Conservation (phyloP, 2,329 filamentous ascomycete species). For the Ampelomyces quisqualis region DNA sequence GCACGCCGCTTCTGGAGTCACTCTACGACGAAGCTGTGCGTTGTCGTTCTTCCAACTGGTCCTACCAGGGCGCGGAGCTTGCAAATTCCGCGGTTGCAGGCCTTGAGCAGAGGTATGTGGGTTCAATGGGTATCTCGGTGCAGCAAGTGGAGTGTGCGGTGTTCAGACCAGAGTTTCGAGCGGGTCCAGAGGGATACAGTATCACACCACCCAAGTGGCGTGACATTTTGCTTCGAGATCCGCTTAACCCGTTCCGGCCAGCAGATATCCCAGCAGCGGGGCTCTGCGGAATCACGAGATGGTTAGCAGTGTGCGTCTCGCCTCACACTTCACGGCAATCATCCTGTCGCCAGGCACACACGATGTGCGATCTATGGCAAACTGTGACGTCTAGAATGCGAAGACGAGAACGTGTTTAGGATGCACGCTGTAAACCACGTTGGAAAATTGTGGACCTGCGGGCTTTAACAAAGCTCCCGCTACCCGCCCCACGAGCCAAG, state of each 20-base stretch:
- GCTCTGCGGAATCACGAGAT: not conserved
- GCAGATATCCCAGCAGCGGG: slow-evolving; percentile 7
- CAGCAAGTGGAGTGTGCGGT: slow-evolving; percentile 6
- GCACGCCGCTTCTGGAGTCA: slow-evolving; percentile 10
- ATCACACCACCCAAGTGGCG: slow-evolving; percentile 42
- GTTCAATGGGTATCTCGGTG: slow-evolving; percentile 13
- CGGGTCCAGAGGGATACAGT: slow-evolving; percentile 8
- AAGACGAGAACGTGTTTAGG: slow-evolving; percentile 3
- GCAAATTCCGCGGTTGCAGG: slow-evolving; percentile 17
- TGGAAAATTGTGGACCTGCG: too few species aligned
- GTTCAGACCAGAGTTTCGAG: slow-evolving; percentile 3
- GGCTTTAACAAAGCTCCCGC: too few species aligned
- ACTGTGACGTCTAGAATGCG: not conserved
- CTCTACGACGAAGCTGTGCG: slow-evolving; percentile 7
- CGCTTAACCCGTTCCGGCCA: slow-evolving; percentile 11
- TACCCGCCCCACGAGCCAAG: too few species aligned
- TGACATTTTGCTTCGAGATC: slow-evolving; percentile 28
- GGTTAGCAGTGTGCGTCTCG: not conserved
- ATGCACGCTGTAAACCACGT: too few species aligned
- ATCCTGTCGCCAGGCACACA: not conserved
- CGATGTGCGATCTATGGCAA: not conserved
- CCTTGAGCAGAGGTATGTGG: slow-evolving; percentile 10
- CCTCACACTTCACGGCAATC: not conserved
- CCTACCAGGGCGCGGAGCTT: slow-evolving; percentile 8
- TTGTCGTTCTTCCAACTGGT: slow-evolving; percentile 9